Percentiles rank a stretch among this genome's conserved stretches.
phyloP scores from a whole-genome alignment of 352 stramenopile species.

The Globisporangium iwayamae region DNA sequence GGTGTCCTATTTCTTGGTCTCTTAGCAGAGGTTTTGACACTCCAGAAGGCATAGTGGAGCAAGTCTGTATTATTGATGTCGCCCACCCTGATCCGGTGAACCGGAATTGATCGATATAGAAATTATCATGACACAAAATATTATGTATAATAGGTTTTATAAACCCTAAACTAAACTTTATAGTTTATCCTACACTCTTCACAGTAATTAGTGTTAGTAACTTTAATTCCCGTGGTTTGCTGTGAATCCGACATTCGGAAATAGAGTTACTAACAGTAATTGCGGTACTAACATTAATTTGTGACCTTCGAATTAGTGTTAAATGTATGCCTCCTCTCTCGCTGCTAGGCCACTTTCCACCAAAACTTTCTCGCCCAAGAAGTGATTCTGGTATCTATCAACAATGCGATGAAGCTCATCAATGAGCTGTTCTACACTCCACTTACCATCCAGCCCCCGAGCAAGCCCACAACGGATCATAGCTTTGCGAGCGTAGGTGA shows the following conservation, averaged over 20 bases:
- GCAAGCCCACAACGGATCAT: conserved; percentile 28
- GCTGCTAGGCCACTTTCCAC: neutral
- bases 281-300: conserved; percentile 2
- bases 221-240: neutral
- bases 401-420: neutral
- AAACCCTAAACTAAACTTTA: too few species aligned
- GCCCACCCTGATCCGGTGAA: too few species aligned
- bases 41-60: too few species aligned
- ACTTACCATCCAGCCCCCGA: conserved; percentile 3
- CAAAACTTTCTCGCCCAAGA: neutral
- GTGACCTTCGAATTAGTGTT: neutral
- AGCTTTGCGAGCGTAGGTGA: conserved; percentile 27
- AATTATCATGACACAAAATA: too few species aligned
- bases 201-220: too few species aligned
- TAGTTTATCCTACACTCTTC: too few species aligned
- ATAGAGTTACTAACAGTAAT: conserved; percentile 3
- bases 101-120: too few species aligned
- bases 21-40: too few species aligned
- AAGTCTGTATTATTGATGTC: too few species aligned
- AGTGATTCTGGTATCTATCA: conserved; percentile 4
- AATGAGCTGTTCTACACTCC: conserved; percentile 2
- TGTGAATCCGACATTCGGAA: neutral
- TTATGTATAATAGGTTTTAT: too few species aligned
- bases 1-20: too few species aligned
- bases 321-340: neutral